Evolutionary conservation across 78 protist genomes (phyloP).

Genomic region (Protostelium mycophagum): DNA sequence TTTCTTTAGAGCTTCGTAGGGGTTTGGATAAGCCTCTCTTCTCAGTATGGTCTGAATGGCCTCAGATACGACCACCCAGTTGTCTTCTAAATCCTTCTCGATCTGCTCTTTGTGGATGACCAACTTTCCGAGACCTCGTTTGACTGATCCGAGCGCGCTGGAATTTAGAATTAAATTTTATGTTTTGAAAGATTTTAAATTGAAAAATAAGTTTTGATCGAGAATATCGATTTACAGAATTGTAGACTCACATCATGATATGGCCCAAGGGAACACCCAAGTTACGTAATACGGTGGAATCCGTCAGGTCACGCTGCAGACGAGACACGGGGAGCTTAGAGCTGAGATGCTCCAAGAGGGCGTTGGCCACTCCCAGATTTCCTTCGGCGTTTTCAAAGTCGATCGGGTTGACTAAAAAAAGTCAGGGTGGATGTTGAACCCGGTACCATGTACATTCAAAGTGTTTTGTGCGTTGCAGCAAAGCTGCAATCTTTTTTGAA

Average conservation of each 20-base stretch:
- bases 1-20: conserved; percentile 77
- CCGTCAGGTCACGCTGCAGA: conserved; percentile 87
- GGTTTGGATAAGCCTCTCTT: conserved; percentile 78
- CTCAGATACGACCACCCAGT: conserved; percentile 85
- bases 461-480: too few relatives aligned
- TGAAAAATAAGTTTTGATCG: too few relatives aligned
- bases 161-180: too few relatives aligned
- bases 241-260: conserved; percentile 46
- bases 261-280: conserved; percentile 74
- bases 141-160: too few relatives aligned
- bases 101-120: conserved; percentile 35
- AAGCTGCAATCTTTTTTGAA: too few relatives aligned
- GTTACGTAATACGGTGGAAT: conserved; percentile 79
- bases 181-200: too few relatives aligned
- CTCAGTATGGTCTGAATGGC: conserved; percentile 84
- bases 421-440: neutral
- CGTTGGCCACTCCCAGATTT: conserved; percentile 90
- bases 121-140: conserved; percentile 74
- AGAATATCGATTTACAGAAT: too few relatives aligned
- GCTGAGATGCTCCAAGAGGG: conserved; percentile 69
- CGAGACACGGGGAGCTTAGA: conserved; percentile 82
- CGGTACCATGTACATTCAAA: neutral
- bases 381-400: conserved; percentile 95
- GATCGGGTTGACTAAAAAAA: conserved; percentile 77
- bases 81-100: conserved; percentile 52